A percentile compares a stretch with the other conserved stretches of the same genome.
Evolutionary conservation across 805 yeast genomes (phyloP).

Genomic region (Grigorovia humatica): DNA sequence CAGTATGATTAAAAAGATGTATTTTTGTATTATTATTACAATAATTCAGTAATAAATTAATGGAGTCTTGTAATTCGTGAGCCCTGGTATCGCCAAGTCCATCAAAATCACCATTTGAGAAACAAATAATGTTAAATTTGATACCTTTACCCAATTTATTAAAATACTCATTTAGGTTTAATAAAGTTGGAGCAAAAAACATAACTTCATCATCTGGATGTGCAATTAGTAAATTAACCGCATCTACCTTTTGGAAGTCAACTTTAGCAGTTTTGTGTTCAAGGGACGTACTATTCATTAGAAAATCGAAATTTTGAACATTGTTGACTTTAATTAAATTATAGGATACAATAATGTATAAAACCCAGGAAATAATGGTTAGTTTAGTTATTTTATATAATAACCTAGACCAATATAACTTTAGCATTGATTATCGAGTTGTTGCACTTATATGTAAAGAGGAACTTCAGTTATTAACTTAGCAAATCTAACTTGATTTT

Average conservation of each 20-base stretch:
- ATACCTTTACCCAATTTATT: slow-evolving; percentile 4
- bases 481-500: no score
- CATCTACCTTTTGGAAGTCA: neutral
- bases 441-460: no score
- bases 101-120: slow-evolving; percentile 68
- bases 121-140: slow-evolving; percentile 48
- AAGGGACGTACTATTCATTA: neutral
- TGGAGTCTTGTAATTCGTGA: slow-evolving; percentile 40
- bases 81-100: slow-evolving; percentile 59
- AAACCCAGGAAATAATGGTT: slow-evolving; percentile 3
- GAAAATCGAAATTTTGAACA: neutral
- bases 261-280: neutral
- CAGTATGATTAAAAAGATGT: slow-evolving; percentile 38
- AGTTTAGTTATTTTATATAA: slow-evolving; percentile 6
- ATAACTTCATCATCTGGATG: slow-evolving; percentile 99
- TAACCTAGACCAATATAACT: slow-evolving; percentile 1
- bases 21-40: slow-evolving; percentile 3
- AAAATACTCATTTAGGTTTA: slow-evolving; percentile 14
- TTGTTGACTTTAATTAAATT: neutral
- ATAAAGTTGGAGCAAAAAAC: slow-evolving; percentile 73
- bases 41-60: slow-evolving; percentile 13
- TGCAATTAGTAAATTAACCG: slow-evolving; percentile 47
- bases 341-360: slow-evolving; percentile 3
- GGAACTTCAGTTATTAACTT: no score
- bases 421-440: neutral